Evolutionary conservation across 75 land plant genomes (phyloP), one percentile per base, ranked within the genome.

Genomic region (Pinus albicaulis): DNA sequence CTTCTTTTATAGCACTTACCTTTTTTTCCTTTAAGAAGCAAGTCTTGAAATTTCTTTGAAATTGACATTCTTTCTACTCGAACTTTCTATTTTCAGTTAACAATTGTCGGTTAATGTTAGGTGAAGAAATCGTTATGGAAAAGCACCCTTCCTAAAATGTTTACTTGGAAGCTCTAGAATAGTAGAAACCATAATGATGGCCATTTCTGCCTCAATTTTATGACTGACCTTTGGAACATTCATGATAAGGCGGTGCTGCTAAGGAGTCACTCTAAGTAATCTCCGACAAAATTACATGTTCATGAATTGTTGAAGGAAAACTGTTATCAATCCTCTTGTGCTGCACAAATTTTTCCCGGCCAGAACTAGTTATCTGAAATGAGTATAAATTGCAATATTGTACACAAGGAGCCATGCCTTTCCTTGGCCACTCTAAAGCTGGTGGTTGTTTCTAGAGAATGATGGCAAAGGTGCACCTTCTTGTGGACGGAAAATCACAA

Each of bases 381-480:
- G 34, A 34, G 28, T 20, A 20, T 59, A 22, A 59, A 17, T 8
- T 20, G 10, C 41, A 38, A 59, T 20, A 59, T 59, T 59, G 68
- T 16, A 64, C 34, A 68, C 52, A 20, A 41, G 52, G 48, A 68
- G 8, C 34, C 38, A 41, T 34, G 11, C 23, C 48, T n/a, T 68
- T 41, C 71, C 71, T 41, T 68, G 8, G 71, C 14, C 71, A 10
- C 71, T 68, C 41, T 38, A 68, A 36, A 36, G 71, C 19, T 68
- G 80, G 78, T 89, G 85, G 48, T 68, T 83, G 74, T 89, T 88
- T 28, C 90, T 76, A 10, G 98, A 95, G 76, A 97, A 97, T 31
- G 99, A 97, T 57, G 99, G 99, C 66, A 97, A 81, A 23, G 95
- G 90, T 44, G 91, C 82, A 31, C 81, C 87, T 74, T 92, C 95